These are phyloP conservation scores for Phytophthora sp. DNA, from an alignment of 352 stramenopile species.

Conservation along the genomic window DNA sequence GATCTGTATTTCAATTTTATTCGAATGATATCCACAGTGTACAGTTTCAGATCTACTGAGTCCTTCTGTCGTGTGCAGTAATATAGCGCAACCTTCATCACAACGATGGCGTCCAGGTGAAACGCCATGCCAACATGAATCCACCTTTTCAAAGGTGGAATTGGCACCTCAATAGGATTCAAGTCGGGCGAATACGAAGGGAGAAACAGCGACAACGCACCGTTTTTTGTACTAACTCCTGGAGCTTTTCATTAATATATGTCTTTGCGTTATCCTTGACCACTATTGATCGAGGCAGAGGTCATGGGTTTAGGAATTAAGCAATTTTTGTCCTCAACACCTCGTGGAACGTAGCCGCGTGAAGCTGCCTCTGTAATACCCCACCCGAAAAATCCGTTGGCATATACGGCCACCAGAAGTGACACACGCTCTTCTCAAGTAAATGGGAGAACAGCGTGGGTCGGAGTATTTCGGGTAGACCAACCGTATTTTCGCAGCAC, in stretches of 20 bases:
- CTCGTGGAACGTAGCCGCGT: not conserved
- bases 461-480: too few relatives aligned
- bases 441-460: too few relatives aligned
- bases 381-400: too few relatives aligned
- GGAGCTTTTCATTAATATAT: not conserved
- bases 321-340: slow-evolving; percentile 3
- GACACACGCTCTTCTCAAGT: too few relatives aligned
- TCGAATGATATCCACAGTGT: too few relatives aligned
- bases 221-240: not conserved
- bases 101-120: not conserved
- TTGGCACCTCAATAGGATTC: not conserved
- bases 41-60: too few relatives aligned
- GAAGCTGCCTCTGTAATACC: too few relatives aligned
- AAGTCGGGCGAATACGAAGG: not conserved
- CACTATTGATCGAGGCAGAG: not conserved
- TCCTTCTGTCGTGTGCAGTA: too few relatives aligned
- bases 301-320: not conserved
- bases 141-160: not conserved
- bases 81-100: too few relatives aligned
- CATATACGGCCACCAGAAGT: too few relatives aligned
- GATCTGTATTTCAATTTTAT: too few relatives aligned
- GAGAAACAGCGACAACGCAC: not conserved
- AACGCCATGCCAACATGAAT: not conserved
- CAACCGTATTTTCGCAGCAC: too few relatives aligned
- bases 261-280: not conserved